Conservation (phyloP, 129 eudicot species). For the Flaveria brownii region DNA sequence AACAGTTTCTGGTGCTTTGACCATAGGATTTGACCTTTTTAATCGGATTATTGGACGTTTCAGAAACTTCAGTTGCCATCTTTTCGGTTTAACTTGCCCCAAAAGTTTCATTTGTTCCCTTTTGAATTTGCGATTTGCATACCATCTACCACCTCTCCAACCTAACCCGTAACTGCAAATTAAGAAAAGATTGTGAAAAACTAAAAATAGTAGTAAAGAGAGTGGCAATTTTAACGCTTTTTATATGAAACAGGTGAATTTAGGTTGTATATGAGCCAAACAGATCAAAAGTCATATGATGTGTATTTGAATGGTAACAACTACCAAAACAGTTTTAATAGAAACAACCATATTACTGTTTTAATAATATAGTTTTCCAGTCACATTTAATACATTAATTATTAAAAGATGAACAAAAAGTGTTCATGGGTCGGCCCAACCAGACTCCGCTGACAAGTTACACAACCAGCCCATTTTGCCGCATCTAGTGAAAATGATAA, state of each 20-base stretch:
- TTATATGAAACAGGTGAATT: not conserved
- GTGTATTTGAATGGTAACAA: not conserved
- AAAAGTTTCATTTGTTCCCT: slow-evolving; percentile 89
- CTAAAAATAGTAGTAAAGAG: not conserved
- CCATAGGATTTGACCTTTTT: slow-evolving; percentile 36
- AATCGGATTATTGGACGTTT: slow-evolving; percentile 48
- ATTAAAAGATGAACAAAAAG: not conserved
- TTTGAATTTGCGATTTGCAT: slow-evolving; percentile 68
- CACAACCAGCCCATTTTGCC: not conserved
- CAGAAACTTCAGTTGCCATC: slow-evolving; percentile 66
- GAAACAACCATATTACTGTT: too few species aligned
- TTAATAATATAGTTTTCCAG: too few species aligned
- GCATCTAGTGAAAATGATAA: not conserved
- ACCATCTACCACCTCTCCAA: slow-evolving; percentile 98
- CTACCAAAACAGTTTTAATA: not conserved
- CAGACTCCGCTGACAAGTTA: not conserved
- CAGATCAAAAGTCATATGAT: not conserved
- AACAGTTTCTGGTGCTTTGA: slow-evolving; percentile 48
- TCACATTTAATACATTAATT: not conserved
- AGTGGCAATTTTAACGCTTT: not conserved
- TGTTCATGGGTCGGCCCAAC: not conserved
- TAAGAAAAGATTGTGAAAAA: not conserved
- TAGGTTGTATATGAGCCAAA: not conserved
- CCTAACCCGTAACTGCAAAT: slow-evolving; percentile 78
- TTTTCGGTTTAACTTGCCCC: slow-evolving; percentile 76